Percentiles rank a stretch among this genome's conserved stretches.
phyloP scores from a whole-genome alignment of 768 basidiomycete species.

The Rhodotorula sphaerocarpa region DNA sequence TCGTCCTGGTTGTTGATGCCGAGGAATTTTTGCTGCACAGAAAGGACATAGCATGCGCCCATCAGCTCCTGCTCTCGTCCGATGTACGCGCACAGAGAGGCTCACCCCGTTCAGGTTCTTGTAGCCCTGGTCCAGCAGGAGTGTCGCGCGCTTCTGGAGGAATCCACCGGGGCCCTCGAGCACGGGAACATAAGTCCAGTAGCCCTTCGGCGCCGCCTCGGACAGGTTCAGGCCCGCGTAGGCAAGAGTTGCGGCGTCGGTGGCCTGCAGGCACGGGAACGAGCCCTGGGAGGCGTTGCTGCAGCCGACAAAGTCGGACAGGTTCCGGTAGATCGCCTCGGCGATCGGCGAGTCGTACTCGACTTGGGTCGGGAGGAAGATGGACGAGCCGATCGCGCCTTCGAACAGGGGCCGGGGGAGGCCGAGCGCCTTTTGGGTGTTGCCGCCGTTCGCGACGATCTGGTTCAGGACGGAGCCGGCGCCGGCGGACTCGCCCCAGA shows the following conservation, averaged over 20 bases:
- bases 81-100: no score
- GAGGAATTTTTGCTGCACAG: not conserved
- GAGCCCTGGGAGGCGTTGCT: not conserved
- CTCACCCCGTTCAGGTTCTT: not conserved
- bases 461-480: not conserved
- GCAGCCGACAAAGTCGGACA: not conserved
- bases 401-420: not conserved
- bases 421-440: not conserved
- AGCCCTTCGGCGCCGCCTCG: not conserved
- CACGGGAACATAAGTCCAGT: not conserved
- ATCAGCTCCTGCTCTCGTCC: no score
- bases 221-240: not conserved
- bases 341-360: not conserved
- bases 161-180: not conserved
- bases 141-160: not conserved
- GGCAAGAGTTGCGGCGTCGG: not conserved
- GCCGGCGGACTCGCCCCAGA: slow-evolving; percentile 3
- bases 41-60: no score
- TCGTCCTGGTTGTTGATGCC: not conserved
- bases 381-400: not conserved
- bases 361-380: not conserved
- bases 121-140: not conserved
- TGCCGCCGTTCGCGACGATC: slow-evolving; percentile 3
- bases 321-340: not conserved
- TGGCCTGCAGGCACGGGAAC: not conserved